Base-by-base conservation (phyloP, 148 eudicot species). In the Agrostemma githago region DNA sequence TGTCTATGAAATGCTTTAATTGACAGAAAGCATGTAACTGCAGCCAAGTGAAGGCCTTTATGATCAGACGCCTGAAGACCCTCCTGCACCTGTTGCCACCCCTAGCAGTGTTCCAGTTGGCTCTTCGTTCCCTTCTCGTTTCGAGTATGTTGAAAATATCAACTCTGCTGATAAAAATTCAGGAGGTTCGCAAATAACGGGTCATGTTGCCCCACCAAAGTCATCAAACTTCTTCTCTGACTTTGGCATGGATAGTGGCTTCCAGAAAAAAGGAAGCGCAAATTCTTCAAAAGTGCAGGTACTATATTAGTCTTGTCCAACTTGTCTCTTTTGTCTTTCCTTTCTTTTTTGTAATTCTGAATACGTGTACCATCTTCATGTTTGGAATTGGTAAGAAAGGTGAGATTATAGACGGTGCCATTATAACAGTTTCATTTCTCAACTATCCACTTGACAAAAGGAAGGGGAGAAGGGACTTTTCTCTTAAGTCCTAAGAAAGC, bases 41-140 rank as follows among this genome's bases (percentile, higher is more conserved):
- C 94, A 95, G 99, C 84, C 97, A 65, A 95, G 72, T 81, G 99
- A 90, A 76, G 85, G 81, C 83, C 96, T 95, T 51, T 95, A 92
- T 81, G 99, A 95, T 56, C 99, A 95, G 79, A 95, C 90, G 82
- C 99, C 99, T 48, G 99, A 92, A 82, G 99, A 90, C 74, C 82
- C 81, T 73, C 90, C 92, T 71, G 86, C 80, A 65, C 92, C 89
- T 82, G 88, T 89, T 86, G 80, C 91, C 37, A 83, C 83, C 64
- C 77, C 94, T 21, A 80, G 87, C 76, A 85, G 81, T 81, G 68
- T 89, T 19, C 54, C 83, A 37, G 76, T 69, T 73, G 86, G 88
- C 72, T 64, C 91, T 72, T 84, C 98, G 37, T 83, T 84, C 66
- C 63, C 90, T 37, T 88, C 99, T 63, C 92, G 97, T 37, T 95